Base-by-base conservation (phyloP, 2,329 filamentous ascomycete genomes). In the Alternaria arbusti region DNA sequence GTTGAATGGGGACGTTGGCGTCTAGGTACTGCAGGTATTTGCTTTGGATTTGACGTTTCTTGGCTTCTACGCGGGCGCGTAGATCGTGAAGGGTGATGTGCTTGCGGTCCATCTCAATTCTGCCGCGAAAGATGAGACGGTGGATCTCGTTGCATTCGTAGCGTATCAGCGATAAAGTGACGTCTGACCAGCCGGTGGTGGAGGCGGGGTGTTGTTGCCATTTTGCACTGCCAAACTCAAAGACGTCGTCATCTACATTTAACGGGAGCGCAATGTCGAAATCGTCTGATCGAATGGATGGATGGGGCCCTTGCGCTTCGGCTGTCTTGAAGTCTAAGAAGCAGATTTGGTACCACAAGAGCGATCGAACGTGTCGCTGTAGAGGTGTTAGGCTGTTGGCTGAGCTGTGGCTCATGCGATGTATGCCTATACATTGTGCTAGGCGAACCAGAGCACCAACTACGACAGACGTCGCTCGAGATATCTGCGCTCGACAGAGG, bases 111-210 rank as follows among this genome's bases (percentile, higher is more conserved):
- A 80, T 79, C 52, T 80, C 78, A 28, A 79, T 79, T 25, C 77
- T 68, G 20, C 78, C 78, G 5, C 77, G 70, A 63, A 79, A 79
- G 36, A 80, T 79, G 32, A 79, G 69, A 5, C 78, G 77, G 46
- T 80, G 78, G 12, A 79, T 73, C 50, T 80, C 78, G 30, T 80
- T 80, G 63, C 75, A 78, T 54, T 80, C 78, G 47, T 79, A 80
- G 2, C 78, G 72, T 22, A 80, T 80, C 5, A 80, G 63, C 1
- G 74, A 76, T 4, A 80, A 59, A 0, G 77, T 80, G 2, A 74
- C 74, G 51, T 80, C 77, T 22, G 78, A 75, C 76, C 77, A 80
- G 9, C 74, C 71, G 15, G 72, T 74, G 12, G 69, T 62, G 3
- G 75, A 65, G 9, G 69, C 70, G 5, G 78, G 78, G 10, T 77